phyloP scores from a whole-genome alignment of 805 yeast species.

The Saturnispora silvae region DNA sequence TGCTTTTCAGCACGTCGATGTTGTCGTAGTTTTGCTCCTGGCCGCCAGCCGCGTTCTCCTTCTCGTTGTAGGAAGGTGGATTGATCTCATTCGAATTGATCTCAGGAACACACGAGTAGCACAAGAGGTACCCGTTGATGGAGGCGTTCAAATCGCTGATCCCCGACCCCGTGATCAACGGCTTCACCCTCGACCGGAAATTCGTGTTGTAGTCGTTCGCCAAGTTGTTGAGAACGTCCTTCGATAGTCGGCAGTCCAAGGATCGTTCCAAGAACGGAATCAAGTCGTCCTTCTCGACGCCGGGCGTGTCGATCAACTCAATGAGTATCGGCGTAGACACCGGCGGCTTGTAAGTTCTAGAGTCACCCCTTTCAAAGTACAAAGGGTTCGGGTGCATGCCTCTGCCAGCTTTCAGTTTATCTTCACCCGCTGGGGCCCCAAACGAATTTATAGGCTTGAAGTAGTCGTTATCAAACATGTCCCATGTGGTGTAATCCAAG shows the following conservation, averaged over 20 bases:
- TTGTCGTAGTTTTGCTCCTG: slow-evolving; percentile 3
- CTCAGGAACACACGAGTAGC: slow-evolving; percentile 59
- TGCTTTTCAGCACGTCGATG: slow-evolving; percentile 31
- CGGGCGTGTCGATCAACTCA: slow-evolving; percentile 69
- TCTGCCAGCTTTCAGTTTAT: not conserved
- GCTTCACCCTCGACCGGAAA: slow-evolving; percentile 37
- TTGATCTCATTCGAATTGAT: slow-evolving; percentile 25
- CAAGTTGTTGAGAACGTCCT: slow-evolving; percentile 46
- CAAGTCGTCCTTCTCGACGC: slow-evolving; percentile 51
- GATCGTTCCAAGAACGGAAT: slow-evolving; percentile 74
- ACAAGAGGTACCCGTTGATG: slow-evolving; percentile 63
- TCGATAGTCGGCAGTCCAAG: slow-evolving; percentile 48
- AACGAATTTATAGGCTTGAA: slow-evolving; percentile 9
- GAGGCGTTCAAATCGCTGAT: slow-evolving; percentile 68
- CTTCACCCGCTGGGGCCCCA: slow-evolving; percentile 11
- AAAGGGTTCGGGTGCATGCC: slow-evolving; percentile 4
- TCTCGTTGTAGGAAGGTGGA: slow-evolving; percentile 14
- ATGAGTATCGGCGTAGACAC: slow-evolving; percentile 47
- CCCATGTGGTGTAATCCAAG: slow-evolving; percentile 19
- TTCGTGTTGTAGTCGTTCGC: slow-evolving; percentile 12
- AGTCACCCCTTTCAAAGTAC: slow-evolving; percentile 4
- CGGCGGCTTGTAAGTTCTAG: slow-evolving; percentile 34
- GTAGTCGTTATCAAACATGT: slow-evolving; percentile 14
- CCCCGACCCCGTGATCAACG: slow-evolving; percentile 66
- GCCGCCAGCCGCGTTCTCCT: not conserved